Base-by-base conservation (phyloP, 495 filamentous ascomycete genomes). In the Penicillium nucicola region DNA sequence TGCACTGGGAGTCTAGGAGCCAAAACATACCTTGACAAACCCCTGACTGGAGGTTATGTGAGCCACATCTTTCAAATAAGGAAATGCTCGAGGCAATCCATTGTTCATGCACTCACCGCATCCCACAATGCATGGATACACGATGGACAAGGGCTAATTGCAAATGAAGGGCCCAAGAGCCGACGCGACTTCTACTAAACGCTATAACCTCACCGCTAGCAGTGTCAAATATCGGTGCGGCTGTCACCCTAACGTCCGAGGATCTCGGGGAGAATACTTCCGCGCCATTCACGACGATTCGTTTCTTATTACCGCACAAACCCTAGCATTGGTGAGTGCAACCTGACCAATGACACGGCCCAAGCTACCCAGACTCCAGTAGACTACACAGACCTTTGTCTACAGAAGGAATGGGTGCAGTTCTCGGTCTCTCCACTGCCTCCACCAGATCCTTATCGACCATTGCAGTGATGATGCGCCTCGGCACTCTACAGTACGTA, bases 301-400 rank as follows among this genome's bases (percentile, higher is more conserved):
- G 37, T 25, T 12, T 22, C 9, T n/a, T 15, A 7, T 9, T 22
- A 15, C 42, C 43, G 42, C 47, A 11, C 18, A 52, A 36, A 39
- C 35, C 28, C 30, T 41, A 8, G 5, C 38, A n/a, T 14, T 9
- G 23, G 51, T 44, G 38, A 48, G 48, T 51, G 42, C 46, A 52
- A 48, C 25, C 51, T 19, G 47, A 20, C 56, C 47, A 58, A 41
- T 9, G 40, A 44, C 47, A 42, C 13, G 56, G 50, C 35, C 32
- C 14, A 6, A 18, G 18, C 22, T 7, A 23, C n/a, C n/a, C n/a
- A 28, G 7, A 9, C 5, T 8, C 10, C 33, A 3, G n/a, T n/a
- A 54, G 38, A 18, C 11, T 20, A 47, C 37, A 41, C 50, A 28
- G 25, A 28, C 50, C 35, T 42, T 34, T 35, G 13, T 44, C 39